These are phyloP conservation scores for Dactylellina drechsleri DNA, from an alignment of 2,329 filamentous ascomycete species.

Conservation along the genomic window DNA sequence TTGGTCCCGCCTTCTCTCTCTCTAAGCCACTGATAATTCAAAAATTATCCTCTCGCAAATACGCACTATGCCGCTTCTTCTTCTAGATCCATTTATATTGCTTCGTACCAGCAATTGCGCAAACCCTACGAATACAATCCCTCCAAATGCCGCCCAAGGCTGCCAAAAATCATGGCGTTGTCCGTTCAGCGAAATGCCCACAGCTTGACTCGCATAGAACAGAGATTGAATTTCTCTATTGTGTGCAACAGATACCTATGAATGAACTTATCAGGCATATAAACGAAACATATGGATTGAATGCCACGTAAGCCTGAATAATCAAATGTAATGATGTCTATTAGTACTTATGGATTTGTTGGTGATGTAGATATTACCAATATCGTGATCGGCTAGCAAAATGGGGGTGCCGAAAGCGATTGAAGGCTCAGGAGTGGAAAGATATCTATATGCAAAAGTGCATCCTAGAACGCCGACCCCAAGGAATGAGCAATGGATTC, in stretches of 20 bases:
- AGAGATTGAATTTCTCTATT: conserved; percentile 22
- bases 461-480: neutral
- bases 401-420: conserved; percentile 1
- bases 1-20: too few species aligned
- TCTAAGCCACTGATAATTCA: too few species aligned
- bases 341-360: neutral
- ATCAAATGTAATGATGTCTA: too few species aligned
- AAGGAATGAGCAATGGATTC: neutral
- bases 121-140: too few species aligned
- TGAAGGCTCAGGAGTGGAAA: conserved; percentile 10
- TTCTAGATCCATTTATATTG: too few species aligned
- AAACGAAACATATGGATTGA: conserved; percentile 2
- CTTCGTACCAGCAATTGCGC: too few species aligned
- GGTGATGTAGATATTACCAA: conserved; percentile 7
- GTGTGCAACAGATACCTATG: neutral
- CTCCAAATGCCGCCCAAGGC: neutral
- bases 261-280: neutral
- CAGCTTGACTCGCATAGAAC: conserved; percentile 10
- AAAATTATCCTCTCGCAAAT: too few species aligned
- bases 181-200: neutral
- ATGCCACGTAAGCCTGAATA: neutral
- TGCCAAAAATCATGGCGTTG: neutral
- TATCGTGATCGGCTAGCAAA: conserved; percentile 13
- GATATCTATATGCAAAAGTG: neutral
- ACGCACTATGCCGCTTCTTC: too few species aligned